Evolutionary conservation across 2,329 filamentous ascomycete genomes (phyloP), one percentile per base, ranked within the genome.

Genomic region (Dactylonectria macrodidyma): DNA sequence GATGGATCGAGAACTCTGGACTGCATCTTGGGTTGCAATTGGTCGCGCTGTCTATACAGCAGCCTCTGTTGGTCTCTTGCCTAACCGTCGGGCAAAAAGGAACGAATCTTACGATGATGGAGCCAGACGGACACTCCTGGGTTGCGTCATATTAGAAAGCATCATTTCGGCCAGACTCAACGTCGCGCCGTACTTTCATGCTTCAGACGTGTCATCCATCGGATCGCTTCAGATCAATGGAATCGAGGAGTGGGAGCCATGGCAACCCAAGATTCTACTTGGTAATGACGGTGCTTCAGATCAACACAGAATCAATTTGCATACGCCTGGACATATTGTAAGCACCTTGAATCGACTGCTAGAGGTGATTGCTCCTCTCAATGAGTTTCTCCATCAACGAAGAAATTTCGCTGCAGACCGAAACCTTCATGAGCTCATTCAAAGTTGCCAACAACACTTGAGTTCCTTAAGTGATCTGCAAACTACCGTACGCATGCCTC

Each of bases 231-330:
- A 52, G 11, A 55, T 55, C 5, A 62, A 68, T 1, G 62, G 63
- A 2, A 65, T 68, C n/a, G 66, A 68, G 24, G 66, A 68, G 16
- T 68, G 66, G 66, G 66, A 68, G 14, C 62, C 62, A 11, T 68
- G 66, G 66, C 66, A 68, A 34, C 16, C 47, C 12, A 9, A 19
- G 41, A 22, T 44, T 24, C 26, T 3, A 22, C 5, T 19, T 19
- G 19, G 19, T 19, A 12, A 12, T 12, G 11, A 51, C 6, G 14
- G 38, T 22, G 16, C 30, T 4, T 16, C 38, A 24, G 19, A 19
- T 19, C 19, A 19, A 19, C 19, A 19, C 19, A 19, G 1, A 1
- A 19, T 19, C 19, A 19, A 19, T 19, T 19, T 19, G 19, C 19
- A 19, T 19, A 19, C 19, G 19, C 19, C 19, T 19, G 19, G 19